Base-by-base conservation (phyloP, 495 filamentous ascomycete genomes). In the Thermochaetoides thermophila region DNA sequence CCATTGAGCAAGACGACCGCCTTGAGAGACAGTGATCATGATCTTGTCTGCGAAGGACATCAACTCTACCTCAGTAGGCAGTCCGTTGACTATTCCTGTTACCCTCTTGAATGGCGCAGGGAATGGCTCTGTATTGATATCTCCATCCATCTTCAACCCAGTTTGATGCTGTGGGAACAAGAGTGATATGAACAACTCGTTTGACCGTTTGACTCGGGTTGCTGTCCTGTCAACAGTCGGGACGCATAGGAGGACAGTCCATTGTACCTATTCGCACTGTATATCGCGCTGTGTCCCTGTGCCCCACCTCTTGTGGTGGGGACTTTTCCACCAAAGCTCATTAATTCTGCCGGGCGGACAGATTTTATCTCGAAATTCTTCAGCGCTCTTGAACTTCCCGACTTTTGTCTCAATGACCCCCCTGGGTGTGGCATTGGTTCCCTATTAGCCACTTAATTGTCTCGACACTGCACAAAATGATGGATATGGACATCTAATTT, bases 1-100 rank as follows among this genome's bases (percentile, higher is more conserved):
- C 89, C 89, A 97, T 61, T 96, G 89, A 7, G 81, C 78, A 22
- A 95, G 60, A 42, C 81, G 69, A 25, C 87, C 89, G 37, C 72
- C 69, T 54, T 94, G 87, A 3, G 81, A 81, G 37, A 97, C 69
- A 0, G 84, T 94, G 27, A 97, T 57, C 48, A 97, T 61, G 51
- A 97, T 91, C 54, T 83, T 92, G 64, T 97, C 89, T 8, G 78
- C 73, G 60, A 96, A 95, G 44, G 60, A 70, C 22, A 81, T 57
- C 5, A 60, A 64, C 31, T 70, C 74, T 28, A 81, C 74, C 43
- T 83, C 74, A 3, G 89, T 97, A 11, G 64, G 54, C 25, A 77
- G 55, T 7, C 74, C 76, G 42, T 75, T 68, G 23, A 93, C 66
- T 18, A 61, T 40, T 14, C 78, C 75, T 8, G 71, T 64, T 13